Base-by-base conservation (phyloP, 2,329 filamentous ascomycete genomes). In the Elsinoe perseae region DNA sequence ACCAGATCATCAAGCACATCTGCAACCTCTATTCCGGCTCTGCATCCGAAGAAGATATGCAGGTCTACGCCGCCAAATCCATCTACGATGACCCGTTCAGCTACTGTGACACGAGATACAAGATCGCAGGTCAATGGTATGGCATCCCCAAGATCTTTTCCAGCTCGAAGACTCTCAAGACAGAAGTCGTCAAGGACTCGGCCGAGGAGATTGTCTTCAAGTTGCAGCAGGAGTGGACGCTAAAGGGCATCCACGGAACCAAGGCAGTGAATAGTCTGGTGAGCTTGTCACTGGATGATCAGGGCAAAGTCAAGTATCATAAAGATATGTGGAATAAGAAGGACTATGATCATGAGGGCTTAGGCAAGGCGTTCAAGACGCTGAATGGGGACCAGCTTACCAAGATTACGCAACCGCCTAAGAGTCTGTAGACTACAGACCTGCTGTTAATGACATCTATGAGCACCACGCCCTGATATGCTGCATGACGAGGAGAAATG, bases 81-180 rank as follows among this genome's bases (percentile, higher is more conserved):
- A 65, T 77, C 20, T 77, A 77, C 58, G 75, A 78, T 55, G 75
- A 78, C 60, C 73, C 73, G 1, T 75, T 70, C 63, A 62, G 59
- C 58, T 78, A 75, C 60, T 77, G 74, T 60, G 75, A 79, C 62
- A 77, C 72, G 0, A 63, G 75, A 53, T 77, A 75, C 58, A 78
- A 77, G 61, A 77, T 79, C 57, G 75, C 75, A 1, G 75, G 75
- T 6, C 74, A 79, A 61, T 78, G 75, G 74, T 77, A 73, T 60
- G 73, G 58, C 12, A 73, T 76, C 12, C 72, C 74, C 0, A 74
- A 69, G 61, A 64, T 74, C 5, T 72, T 76, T 64, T 64, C 69
- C 12, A 66, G 61, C 2, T 70, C 70, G 1, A 61, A 65, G 52
- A 76, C 75, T 0, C 63, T 75, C 7, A 70, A 69, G 36, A 74